phyloP scores from a whole-genome alignment of 106 monocot genomes.

The Triglochin maritima region DNA sequence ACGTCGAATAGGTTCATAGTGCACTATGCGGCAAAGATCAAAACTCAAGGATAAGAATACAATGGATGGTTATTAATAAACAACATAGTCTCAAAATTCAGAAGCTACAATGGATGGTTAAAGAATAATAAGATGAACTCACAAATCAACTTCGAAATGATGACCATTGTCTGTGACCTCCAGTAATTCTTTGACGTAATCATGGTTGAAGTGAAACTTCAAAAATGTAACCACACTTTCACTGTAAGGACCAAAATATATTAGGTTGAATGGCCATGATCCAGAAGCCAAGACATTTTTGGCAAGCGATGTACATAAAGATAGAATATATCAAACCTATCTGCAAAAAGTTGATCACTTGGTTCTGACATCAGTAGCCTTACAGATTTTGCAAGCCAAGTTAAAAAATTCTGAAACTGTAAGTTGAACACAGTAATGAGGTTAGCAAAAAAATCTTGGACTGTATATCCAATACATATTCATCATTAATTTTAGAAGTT shows the following conservation, averaged over 20 bases:
- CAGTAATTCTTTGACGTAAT: conserved; percentile 63
- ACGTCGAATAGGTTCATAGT: too few relatives aligned
- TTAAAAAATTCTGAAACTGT: conserved; percentile 98
- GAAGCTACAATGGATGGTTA: too few relatives aligned
- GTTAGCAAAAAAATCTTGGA: too few relatives aligned
- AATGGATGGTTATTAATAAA: too few relatives aligned
- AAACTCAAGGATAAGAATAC: too few relatives aligned
- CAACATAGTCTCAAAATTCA: too few relatives aligned
- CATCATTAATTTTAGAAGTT: too few relatives aligned
- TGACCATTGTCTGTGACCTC: conserved; percentile 29
- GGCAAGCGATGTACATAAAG: background rate
- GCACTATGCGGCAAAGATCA: too few relatives aligned
- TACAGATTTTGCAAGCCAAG: conserved; percentile 74
- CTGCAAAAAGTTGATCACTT: conserved; percentile 50
- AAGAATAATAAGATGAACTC: conserved; percentile 19
- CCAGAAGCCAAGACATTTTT: background rate
- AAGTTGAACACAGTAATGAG: conserved; percentile 1
- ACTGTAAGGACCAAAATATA: conserved; percentile 20
- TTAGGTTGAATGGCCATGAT: background rate
- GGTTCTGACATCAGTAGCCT: conserved; percentile 65
- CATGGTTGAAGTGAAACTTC: conserved; percentile 66
- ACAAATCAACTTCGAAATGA: conserved; percentile 54
- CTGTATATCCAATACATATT: too few relatives aligned
- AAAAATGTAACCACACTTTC: conserved; percentile 79
- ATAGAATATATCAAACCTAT: conserved; percentile 37